Evolutionary conservation across 257 asterid species (phyloP).

Genomic region (Gardenia jasminoides): DNA sequence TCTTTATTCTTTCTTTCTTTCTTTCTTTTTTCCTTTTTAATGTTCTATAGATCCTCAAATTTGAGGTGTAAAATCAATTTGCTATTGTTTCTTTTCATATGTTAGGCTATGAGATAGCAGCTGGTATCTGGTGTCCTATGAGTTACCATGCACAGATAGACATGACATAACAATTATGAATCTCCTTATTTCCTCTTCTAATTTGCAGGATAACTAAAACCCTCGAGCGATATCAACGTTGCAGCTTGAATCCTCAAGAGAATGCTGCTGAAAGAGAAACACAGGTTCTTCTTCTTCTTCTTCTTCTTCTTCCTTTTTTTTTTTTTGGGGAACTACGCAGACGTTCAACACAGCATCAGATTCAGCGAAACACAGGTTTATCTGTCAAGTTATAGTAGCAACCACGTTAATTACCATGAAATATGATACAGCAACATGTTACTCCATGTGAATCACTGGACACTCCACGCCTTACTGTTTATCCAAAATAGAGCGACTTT

Average conservation of each 20-base stretch:
- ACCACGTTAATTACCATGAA: background rate
- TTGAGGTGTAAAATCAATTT: background rate
- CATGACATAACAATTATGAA: background rate
- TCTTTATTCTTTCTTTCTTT: background rate
- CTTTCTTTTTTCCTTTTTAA: background rate
- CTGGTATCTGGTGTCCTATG: background rate
- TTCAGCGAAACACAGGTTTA: constrained; percentile 65
- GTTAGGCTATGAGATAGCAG: background rate
- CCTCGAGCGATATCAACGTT: constrained; percentile 86
- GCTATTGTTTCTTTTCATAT: background rate
- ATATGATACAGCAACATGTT: background rate
- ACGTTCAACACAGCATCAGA: too few relatives aligned
- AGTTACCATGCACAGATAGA: background rate
- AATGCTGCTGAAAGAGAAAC: constrained; percentile 54
- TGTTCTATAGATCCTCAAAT: background rate
- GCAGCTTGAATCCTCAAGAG: constrained; percentile 65
- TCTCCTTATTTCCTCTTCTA: background rate
- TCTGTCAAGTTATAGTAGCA: background rate
- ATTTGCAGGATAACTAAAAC: constrained; percentile 54
- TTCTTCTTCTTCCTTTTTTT: too few relatives aligned
- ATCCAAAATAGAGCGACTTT: background rate
- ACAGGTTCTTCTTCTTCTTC: too few relatives aligned
- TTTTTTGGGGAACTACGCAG: too few relatives aligned
- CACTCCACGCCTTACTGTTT: background rate
- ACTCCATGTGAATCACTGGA: background rate